Base-by-base conservation (phyloP, 306 rosid genomes). In the Pyrus pyrifolia region DNA sequence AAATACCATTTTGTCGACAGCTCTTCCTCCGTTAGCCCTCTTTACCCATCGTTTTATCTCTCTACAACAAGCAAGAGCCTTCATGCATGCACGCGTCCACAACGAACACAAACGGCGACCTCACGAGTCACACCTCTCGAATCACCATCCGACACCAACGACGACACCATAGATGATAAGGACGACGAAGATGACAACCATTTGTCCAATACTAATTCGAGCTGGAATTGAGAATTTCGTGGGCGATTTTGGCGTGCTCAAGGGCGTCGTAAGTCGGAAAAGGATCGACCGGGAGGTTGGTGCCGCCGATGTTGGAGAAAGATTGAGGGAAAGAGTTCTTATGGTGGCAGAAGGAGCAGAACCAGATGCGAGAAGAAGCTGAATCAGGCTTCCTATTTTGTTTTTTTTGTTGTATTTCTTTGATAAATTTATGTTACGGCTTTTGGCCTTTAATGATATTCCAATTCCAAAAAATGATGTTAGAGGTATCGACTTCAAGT, bases 321-420 rank as follows among this genome's bases (percentile, higher is more conserved):
- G 98, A 87, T 52, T 84, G 88, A 64, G 97, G 96, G 44, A 91
- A 93, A 2, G 85, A 71, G 71, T 89, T 93, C 59, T 87, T 83
- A 11, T 71, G 83, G 67, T 72, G 86, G 81, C 93, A 93, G 69
- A 93, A 88, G 45, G 98, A 89, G 81, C 97, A 93, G 86, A 83
- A 85, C 97, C 98, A 93, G 59, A 90, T 85, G 74, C 98, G 97
- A 0, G 97, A 38, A 38, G 42, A 38, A 38, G 42, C 10, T 6
- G 42, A 38, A 6, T 8, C 10, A 38, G 42, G 7, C 42, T 38
- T 7, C 42, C 42, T 7, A 38, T 38, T 38, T 38, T 38, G 42
- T 38, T 38, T 38, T 38, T 38, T 38, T 38, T 38, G 42, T 38
- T 38, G 8, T 38, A 1, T 7, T 8, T 38, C 42, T 38, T 38